phyloP scores from a whole-genome alignment of 192 early-diverging fungal genomes.

The Cetraspora pellucida region DNA sequence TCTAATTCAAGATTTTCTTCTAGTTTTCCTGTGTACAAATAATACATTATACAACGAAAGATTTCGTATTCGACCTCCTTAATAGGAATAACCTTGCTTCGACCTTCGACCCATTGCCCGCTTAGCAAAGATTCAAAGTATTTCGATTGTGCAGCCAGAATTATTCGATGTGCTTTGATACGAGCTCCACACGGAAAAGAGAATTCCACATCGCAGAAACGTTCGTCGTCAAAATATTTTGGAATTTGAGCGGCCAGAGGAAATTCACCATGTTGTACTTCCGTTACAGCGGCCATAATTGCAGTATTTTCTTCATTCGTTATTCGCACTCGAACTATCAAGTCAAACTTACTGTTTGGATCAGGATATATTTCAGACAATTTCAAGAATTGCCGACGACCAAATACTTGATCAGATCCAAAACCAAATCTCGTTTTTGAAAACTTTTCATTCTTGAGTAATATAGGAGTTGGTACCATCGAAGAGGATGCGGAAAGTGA shows the following conservation, averaged over 20 bases:
- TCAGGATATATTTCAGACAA: conserved; percentile 11
- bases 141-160: conserved; percentile 14
- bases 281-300: neutral
- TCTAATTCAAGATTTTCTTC: conserved; percentile 27
- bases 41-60: conserved; percentile 15
- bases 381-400: conserved; percentile 20
- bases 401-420: conserved; percentile 20
- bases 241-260: conserved; percentile 6
- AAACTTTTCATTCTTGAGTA: conserved; percentile 21
- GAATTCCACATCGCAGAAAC: conserved; percentile 25
- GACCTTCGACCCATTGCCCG: conserved; percentile 14
- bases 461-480: conserved; percentile 16
- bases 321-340: conserved; percentile 21
- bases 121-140: conserved; percentile 26
- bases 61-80: conserved; percentile 22
- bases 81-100: conserved; percentile 12
- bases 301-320: conserved; percentile 19
- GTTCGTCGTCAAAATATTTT: conserved; percentile 19
- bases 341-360: conserved; percentile 18
- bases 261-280: neutral
- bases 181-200: conserved; percentile 9
- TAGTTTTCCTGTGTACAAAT: conserved; percentile 25
- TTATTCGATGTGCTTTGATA: conserved; percentile 26
- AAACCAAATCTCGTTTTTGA: conserved; percentile 21
- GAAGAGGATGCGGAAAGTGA: neutral